Conservation (phyloP, 2,329 filamentous ascomycete genomes). For the Aspergillus proliferans region DNA sequence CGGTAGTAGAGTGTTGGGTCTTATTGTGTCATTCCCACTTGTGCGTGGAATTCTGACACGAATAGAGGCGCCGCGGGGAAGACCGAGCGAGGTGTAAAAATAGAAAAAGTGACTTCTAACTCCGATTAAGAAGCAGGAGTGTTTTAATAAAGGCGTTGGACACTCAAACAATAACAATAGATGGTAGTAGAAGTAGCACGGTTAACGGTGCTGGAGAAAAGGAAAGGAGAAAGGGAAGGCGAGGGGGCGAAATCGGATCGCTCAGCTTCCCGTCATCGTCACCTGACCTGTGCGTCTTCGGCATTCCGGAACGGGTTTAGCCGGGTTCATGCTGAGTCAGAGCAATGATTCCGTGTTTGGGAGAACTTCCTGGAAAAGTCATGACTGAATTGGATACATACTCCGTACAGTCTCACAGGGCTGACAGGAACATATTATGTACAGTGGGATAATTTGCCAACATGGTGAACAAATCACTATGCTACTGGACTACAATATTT, state of each 20-base stretch:
- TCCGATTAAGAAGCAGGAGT: neutral
- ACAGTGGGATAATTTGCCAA: too few species aligned
- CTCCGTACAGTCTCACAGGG: too few species aligned
- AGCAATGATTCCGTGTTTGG: too few species aligned
- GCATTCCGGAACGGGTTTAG: neutral
- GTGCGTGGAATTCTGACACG: conserved; percentile 7
- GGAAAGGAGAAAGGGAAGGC: conserved; percentile 2
- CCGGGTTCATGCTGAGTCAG: neutral
- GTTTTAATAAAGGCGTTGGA: neutral
- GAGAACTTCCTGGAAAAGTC: too few species aligned
- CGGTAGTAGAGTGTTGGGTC: neutral
- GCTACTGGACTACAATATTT: too few species aligned
- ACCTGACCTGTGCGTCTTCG: conserved; percentile 11
- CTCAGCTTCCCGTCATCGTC: conserved; percentile 19
- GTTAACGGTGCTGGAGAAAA: conserved; percentile 8
- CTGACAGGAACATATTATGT: too few species aligned
- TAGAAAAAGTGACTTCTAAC: neutral
- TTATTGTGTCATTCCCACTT: conserved; percentile 14
- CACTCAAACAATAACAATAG: conserved; percentile 1
- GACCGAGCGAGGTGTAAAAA: conserved; percentile 10
- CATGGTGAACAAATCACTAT: too few species aligned
- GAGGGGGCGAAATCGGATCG: conserved; percentile 4
- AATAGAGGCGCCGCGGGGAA: conserved; percentile 6
- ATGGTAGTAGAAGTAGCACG: conserved; percentile 8
- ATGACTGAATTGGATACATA: too few species aligned